Conservation (phyloP, 1,139 yeast species). For the Zhuliangozyma parablackwelliae region DNA sequence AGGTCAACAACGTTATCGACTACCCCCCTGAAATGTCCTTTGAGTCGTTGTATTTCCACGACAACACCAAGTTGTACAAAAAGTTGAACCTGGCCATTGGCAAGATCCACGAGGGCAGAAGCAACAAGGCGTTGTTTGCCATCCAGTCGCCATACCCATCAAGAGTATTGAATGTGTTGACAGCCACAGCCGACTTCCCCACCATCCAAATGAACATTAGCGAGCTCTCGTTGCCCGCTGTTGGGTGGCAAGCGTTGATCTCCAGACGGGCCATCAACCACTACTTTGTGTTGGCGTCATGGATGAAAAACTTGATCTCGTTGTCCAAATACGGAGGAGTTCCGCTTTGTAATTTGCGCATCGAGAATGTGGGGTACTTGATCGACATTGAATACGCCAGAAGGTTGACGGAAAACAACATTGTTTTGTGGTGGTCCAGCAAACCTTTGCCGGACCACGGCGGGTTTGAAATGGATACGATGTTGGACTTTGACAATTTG, state of each 20-base stretch:
- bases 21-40: slow-evolving; percentile 51
- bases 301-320: slow-evolving; percentile 65
- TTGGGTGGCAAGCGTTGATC: slow-evolving; percentile 84
- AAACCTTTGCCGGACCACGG: slow-evolving; percentile 82
- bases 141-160: slow-evolving; percentile 67
- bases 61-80: slow-evolving; percentile 46
- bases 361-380: slow-evolving; percentile 71
- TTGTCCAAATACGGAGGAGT: slow-evolving; percentile 71
- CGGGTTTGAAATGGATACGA: slow-evolving; percentile 66
- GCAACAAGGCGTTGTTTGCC: slow-evolving; percentile 62
- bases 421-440: slow-evolving; percentile 92
- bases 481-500: slow-evolving; percentile 51
- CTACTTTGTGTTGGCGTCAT: slow-evolving; percentile 67
- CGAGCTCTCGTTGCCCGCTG: slow-evolving; percentile 61
- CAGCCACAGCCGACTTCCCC: slow-evolving; percentile 57
- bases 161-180: slow-evolving; percentile 39
- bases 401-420: slow-evolving; percentile 56
- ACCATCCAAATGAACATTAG: slow-evolving; percentile 54
- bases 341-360: slow-evolving; percentile 80
- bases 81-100: slow-evolving; percentile 51
- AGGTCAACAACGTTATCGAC: slow-evolving; percentile 42
- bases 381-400: slow-evolving; percentile 89
- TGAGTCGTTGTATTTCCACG: slow-evolving; percentile 47
- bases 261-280: slow-evolving; percentile 66
- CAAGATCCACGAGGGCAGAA: slow-evolving; percentile 62